Percentiles rank a stretch among this genome's conserved stretches.
Conservation (phyloP, 2,329 filamentous ascomycete genomes). For the Fusarium stilboides region DNA sequence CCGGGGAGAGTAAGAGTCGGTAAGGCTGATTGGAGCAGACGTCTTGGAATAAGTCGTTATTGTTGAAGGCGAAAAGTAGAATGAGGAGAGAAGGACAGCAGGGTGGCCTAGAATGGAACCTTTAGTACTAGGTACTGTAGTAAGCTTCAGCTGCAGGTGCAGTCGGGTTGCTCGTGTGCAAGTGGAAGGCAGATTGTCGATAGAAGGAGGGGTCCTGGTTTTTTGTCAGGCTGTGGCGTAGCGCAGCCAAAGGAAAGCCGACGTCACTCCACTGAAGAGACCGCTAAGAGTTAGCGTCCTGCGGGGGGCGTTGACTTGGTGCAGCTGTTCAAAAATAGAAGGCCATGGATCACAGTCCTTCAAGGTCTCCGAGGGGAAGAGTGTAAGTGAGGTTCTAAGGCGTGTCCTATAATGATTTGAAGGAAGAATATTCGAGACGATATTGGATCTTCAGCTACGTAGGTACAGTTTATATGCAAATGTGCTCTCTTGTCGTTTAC, state of each 20-base stretch:
- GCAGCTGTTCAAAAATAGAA: conserved; percentile 30
- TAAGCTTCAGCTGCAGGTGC: conserved; percentile 22
- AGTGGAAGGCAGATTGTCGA: conserved; percentile 16
- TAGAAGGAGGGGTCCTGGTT: conserved; percentile 36
- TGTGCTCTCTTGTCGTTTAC: neutral
- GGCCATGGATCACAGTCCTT: conserved; percentile 6
- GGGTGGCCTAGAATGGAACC: neutral
- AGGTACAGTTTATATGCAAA: too few species aligned
- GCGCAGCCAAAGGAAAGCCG: conserved; percentile 2
- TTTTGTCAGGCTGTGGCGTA: conserved; percentile 33
- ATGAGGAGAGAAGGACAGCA: conserved; percentile 6
- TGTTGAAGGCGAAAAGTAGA: neutral
- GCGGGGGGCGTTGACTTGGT: conserved; percentile 21
- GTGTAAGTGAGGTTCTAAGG: neutral
- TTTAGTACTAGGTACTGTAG: conserved; percentile 1
- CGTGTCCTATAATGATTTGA: neutral
- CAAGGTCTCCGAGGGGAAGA: neutral
- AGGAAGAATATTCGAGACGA: too few species aligned
- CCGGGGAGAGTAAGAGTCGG: neutral
- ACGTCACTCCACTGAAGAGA: conserved; percentile 40
- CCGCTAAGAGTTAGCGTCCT: conserved; percentile 40
- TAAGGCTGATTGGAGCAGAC: too few species aligned
- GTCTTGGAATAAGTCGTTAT: neutral
- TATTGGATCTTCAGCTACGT: too few species aligned
- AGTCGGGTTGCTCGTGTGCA: conserved; percentile 25